phyloP scores from a whole-genome alignment of 306 rosid species.

The Pyrus communis region DNA sequence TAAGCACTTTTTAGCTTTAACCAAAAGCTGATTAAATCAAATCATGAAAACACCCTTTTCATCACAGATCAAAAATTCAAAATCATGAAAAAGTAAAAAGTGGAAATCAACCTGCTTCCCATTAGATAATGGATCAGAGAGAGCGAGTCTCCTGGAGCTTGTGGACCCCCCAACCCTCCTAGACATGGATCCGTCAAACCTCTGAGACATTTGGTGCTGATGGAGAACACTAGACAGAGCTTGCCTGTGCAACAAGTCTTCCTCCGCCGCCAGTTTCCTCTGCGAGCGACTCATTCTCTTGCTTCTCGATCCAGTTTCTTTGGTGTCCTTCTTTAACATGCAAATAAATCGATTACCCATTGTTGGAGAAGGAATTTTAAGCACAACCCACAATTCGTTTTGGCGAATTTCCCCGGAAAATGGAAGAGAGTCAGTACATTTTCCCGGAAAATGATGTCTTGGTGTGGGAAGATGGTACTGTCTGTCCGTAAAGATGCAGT shows the following conservation, averaged over 20 bases:
- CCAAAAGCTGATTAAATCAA: constrained; percentile 22
- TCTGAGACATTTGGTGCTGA: constrained; percentile 88
- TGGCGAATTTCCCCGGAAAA: not conserved
- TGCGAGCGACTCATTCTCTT: constrained; percentile 84
- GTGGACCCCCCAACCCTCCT: constrained; percentile 86
- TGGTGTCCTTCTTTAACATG: constrained; percentile 68
- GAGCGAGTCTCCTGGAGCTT: constrained; percentile 59
- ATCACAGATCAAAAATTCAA: not conserved
- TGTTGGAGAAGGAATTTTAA: not conserved
- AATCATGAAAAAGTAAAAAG: not conserved
- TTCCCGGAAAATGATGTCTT: not conserved
- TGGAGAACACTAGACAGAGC: constrained; percentile 89
- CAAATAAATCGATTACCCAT: constrained; percentile 95
- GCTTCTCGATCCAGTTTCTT: constrained; percentile 81
- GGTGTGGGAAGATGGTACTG: not conserved
- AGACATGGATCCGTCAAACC: constrained; percentile 97
- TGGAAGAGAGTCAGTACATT: constrained; percentile 5
- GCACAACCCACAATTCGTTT: not conserved
- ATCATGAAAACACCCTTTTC: constrained; percentile 9
- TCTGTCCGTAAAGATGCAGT: not conserved
- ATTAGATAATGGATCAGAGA: constrained; percentile 50
- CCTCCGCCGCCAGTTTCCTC: constrained; percentile 73
- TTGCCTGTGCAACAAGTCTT: constrained; percentile 79
- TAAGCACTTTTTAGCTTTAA: constrained; percentile 18
- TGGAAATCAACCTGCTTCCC: constrained; percentile 49